phyloP scores from a whole-genome alignment of 345 rosid genomes.

The Combretum micranthum region DNA sequence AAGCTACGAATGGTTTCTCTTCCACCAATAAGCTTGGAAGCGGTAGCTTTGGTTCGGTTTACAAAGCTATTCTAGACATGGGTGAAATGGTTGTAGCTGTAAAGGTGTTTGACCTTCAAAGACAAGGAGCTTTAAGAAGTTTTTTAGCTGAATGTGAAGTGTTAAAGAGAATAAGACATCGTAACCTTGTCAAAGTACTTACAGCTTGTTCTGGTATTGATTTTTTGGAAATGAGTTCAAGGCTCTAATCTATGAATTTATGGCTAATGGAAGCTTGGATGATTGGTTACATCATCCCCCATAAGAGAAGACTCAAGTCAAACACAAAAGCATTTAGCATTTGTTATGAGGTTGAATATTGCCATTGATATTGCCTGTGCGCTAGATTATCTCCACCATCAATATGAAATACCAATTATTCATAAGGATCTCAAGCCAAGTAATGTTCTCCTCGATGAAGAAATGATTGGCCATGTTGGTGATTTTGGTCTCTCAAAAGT shows the following conservation, averaged over 20 bases:
- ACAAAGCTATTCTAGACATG: conserved; percentile 3
- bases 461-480: conserved; percentile 10
- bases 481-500: conserved; percentile 7
- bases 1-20: conserved; percentile 12
- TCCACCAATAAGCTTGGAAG: not conserved
- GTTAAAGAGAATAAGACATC: conserved; percentile 7
- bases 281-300: conserved; percentile 9
- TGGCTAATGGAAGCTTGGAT: conserved; percentile 13
- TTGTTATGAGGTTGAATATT: too few species aligned
- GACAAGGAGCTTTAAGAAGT: too few species aligned
- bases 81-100: not conserved
- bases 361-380: too few species aligned
- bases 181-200: conserved; percentile 1
- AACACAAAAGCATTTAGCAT: not conserved
- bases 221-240: conserved; percentile 6
- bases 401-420: too few species aligned
- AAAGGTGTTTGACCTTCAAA: too few species aligned
- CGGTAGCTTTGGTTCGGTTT: conserved; percentile 12
- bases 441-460: too few species aligned
- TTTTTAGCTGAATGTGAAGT: conserved; percentile 10
- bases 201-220: not conserved
- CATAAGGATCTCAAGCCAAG: too few species aligned
- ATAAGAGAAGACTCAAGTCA: too few species aligned
- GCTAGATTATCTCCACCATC: too few species aligned
- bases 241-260: conserved; percentile 11